Base-by-base conservation (phyloP, 176 grass and related monocot species). In the Oryza meyeriana region DNA sequence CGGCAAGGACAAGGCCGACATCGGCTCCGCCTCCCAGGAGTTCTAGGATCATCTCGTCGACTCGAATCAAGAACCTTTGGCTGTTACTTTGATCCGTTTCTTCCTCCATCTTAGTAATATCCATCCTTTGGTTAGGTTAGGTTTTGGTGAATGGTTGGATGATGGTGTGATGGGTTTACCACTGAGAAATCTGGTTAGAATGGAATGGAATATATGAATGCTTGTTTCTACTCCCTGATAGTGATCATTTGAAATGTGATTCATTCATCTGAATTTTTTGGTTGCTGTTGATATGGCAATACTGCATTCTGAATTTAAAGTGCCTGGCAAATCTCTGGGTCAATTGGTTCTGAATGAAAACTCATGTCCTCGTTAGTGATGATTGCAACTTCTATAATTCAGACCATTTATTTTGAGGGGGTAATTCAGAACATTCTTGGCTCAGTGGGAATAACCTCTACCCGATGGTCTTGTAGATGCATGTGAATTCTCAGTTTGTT, bases 11-110 rank as follows among this genome's bases (percentile, higher is more conserved):
- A 91, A 91, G 81, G 85, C 12, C 35, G 85, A 77, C 9, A 71
- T 91, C 45, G 89, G 89, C 0, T 91, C 89, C 14, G 89, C 85
- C 0, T 91, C 89, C 27, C 89, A 91, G 81, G 89, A 91, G 89
- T 91, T 91, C 58, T 91, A 84, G 69, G 13, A 3, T 24, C 0
- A 8, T 0, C 7, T 5, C 4, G 65, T 41, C 22, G 1, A 57
- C 12, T 22, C 1, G 14, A 5, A 16, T 74, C 10, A 4, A 8
- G 4, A 20, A 29, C 1, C 5, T 10, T 12, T 30, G 10, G 10
- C 24, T 10, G 28, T 28, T 61, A n/a, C 36, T 25, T 71, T 1
- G 12, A 4, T 28, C 10, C 6, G 38, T 20, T 3, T 1, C 27
- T 29, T 17, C 36, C 2, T 41, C 30, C 30, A 59, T 36, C 20